These are phyloP conservation scores for Acanthamoeba sp. DNA, from an alignment of 208 protist genomes.

Conservation along the genomic window DNA sequence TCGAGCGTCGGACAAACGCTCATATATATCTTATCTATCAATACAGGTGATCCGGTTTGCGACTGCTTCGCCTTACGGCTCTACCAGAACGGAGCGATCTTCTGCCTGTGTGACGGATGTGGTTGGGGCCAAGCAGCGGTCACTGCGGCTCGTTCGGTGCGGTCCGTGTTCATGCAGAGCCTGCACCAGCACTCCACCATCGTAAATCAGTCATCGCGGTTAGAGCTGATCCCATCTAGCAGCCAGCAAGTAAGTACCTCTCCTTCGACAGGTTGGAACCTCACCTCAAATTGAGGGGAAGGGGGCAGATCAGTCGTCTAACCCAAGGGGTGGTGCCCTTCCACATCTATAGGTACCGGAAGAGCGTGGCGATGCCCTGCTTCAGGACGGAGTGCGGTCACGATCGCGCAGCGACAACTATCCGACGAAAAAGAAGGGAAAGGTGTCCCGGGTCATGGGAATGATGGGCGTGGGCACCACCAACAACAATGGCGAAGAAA, in stretches of 20 bases:
- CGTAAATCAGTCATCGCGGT: neutral
- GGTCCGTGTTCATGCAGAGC: constrained; percentile 54
- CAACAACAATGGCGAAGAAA: neutral
- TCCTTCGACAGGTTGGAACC: neutral
- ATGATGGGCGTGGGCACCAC: constrained; percentile 50
- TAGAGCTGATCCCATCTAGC: neutral
- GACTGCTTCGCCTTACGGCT: constrained; percentile 48
- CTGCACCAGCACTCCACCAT: constrained; percentile 33
- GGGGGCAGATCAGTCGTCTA: neutral
- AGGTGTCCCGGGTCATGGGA: constrained; percentile 28
- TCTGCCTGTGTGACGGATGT: constrained; percentile 75
- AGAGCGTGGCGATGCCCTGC: neutral
- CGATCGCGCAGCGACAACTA: neutral
- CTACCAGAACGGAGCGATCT: constrained; percentile 67
- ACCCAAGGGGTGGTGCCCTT: no score
- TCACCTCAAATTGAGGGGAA: neutral
- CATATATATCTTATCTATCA: no score
- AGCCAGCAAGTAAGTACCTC: neutral
- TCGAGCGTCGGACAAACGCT: no score
- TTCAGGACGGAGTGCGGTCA: neutral
- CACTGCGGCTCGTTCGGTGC: neutral
- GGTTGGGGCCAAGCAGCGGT: constrained; percentile 51
- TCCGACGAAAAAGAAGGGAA: neutral
- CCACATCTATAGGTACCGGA: no score
- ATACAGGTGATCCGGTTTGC: constrained; percentile 64